Evolutionary conservation across 768 basidiomycete genomes (phyloP), one percentile per base, ranked within the genome.

Genomic region (Suillus weaverae): DNA sequence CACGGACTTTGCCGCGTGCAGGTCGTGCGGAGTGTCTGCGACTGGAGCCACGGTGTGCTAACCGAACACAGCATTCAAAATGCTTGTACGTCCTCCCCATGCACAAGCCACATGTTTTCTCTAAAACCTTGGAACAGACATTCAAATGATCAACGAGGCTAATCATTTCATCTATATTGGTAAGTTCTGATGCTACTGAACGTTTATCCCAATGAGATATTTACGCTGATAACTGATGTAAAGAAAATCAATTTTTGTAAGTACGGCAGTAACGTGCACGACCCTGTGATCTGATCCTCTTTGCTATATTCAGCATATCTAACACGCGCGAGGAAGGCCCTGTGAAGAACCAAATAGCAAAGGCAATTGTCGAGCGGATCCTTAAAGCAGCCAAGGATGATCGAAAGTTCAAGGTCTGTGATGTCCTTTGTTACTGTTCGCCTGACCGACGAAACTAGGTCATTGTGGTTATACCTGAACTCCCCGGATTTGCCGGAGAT

Each of bases 21-120:
- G 80, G 94, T 85, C 18, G 84, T 94, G 50, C 85, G 97, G 62
- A 93, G 91, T 66, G 91, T 95, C 26, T 88, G 84, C 2, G 97
- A 98, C 77, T 99, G 97, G 97, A 92, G 89, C 70, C 93, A 95
- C 70, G 97, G 96, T 3, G 91, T 95, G 41, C 81, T 96, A 68
- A 90, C 86, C 4, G 97, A 98, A 76, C 85, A 87, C 64, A 95
- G 92, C 75, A 94, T 99, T 65, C 96, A 97, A 78, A 91, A 94
- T 69, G 96, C 97, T 55, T 95, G 92, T 93, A 71, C 74, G 90
- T 85, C 3, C 8, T 56, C 30, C 55, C 60, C 48, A 60, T n/a
- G 48, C 62, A 64, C 39, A 38, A 22, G 63, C 32, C 30, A 22
- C 36, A 63, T 43, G 46, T 51, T 22, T 57, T 36, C 56, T 38